phyloP scores from a whole-genome alignment of 768 basidiomycete species.

The Tephrocybe sp. region DNA sequence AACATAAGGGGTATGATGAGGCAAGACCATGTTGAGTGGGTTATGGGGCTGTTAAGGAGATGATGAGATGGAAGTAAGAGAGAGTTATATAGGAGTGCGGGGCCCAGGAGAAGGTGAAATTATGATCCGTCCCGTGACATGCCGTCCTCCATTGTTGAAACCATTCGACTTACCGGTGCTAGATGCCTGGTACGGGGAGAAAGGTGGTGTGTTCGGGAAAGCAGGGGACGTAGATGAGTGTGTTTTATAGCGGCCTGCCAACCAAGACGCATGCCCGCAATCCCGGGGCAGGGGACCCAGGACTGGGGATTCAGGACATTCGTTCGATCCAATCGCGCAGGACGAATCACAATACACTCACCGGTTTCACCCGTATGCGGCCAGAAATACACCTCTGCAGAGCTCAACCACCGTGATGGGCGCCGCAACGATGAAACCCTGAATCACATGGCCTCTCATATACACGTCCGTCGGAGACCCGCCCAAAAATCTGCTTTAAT shows the following conservation, averaged over 20 bases:
- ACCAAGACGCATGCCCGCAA: slow-evolving; percentile 33
- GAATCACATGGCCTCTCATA: slow-evolving; percentile 17
- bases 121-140: slow-evolving; percentile 24
- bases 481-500: no score
- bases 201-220: slow-evolving; percentile 2
- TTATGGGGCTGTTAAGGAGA: slow-evolving; percentile 15
- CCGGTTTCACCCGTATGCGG: slow-evolving; percentile 28
- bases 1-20: slow-evolving; percentile 78
- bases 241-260: slow-evolving; percentile 31
- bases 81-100: slow-evolving; percentile 19
- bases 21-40: slow-evolving; percentile 55
- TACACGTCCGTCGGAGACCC: slow-evolving; percentile 13
- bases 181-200: slow-evolving; percentile 5
- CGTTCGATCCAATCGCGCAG: slow-evolving; percentile 10
- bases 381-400: not conserved
- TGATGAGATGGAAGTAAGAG: slow-evolving; percentile 16
- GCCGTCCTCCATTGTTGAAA: slow-evolving; percentile 1
- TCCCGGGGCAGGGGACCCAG: slow-evolving; percentile 27
- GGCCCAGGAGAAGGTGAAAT: slow-evolving; percentile 5
- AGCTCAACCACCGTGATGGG: not conserved
- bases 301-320: slow-evolving; percentile 15
- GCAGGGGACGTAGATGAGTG: slow-evolving; percentile 20
- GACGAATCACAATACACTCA: slow-evolving; percentile 15
- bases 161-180: slow-evolving; percentile 4
- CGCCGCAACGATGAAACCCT: not conserved